phyloP scores from a whole-genome alignment of 2,329 filamentous ascomycete species.

The Clarireedia paspali region DNA sequence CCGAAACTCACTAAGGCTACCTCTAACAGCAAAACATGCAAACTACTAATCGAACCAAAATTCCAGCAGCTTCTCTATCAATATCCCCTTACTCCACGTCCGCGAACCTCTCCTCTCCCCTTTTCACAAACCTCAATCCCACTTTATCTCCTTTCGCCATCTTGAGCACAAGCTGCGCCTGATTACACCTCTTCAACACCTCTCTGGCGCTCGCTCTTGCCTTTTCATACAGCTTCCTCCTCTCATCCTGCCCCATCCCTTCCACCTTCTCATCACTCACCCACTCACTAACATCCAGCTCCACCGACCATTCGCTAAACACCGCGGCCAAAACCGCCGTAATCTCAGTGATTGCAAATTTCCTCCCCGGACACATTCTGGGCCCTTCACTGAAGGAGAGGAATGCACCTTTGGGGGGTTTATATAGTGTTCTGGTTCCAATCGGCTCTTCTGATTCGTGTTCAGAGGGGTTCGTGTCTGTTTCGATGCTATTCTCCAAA shows the following conservation, averaged over 20 bases:
- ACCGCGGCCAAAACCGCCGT: slow-evolving; percentile 26
- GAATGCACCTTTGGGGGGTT: slow-evolving; percentile 26
- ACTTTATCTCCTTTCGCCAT: slow-evolving; percentile 18
- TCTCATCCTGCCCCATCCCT: slow-evolving; percentile 17
- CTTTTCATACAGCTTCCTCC: slow-evolving; percentile 18
- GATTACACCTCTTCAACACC: slow-evolving; percentile 15
- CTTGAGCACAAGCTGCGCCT: slow-evolving; percentile 19
- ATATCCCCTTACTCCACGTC: not conserved
- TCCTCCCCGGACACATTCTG: slow-evolving; percentile 32
- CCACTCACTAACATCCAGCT: slow-evolving; percentile 25
- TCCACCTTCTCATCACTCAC: slow-evolving; percentile 23
- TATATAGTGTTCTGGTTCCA: slow-evolving; percentile 15
- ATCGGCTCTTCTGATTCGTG: not conserved
- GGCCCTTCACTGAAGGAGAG: slow-evolving; percentile 30
- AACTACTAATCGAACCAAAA: not conserved
- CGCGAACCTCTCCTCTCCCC: slow-evolving; percentile 23
- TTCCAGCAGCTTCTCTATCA: not conserved
- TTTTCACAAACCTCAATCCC: slow-evolving; percentile 21
- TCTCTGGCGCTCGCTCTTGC: slow-evolving; percentile 15
- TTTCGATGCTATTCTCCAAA: not conserved
- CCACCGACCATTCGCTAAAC: slow-evolving; percentile 23
- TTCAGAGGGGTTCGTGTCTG: not conserved
- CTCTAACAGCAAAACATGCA: no score
- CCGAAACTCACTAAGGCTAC: no score
- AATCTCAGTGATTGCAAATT: slow-evolving; percentile 32